These are phyloP conservation scores for Parastagonospora avenae DNA, from an alignment of 2,329 filamentous ascomycete genomes.

Conservation along the genomic window DNA sequence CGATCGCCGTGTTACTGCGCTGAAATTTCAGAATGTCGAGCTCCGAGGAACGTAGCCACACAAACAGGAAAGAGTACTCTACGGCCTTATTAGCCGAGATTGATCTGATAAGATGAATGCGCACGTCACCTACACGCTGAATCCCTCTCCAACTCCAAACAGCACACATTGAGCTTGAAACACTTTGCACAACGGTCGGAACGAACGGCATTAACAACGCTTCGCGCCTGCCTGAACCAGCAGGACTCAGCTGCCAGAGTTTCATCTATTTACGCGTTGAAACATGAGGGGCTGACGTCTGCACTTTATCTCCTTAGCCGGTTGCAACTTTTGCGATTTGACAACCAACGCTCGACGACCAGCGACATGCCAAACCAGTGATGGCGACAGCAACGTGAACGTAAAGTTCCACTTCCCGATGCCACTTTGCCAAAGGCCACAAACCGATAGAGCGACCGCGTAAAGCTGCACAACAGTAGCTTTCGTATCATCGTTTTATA, in stretches of 20 bases:
- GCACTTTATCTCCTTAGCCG: neutral
- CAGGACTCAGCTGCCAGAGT: constrained; percentile 15
- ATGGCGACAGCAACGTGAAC: neutral
- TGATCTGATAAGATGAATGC: constrained; percentile 37
- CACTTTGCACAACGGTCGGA: constrained; percentile 14
- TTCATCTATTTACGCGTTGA: constrained; percentile 24
- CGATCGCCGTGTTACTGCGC: too few species aligned
- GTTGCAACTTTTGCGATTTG: constrained; percentile 1
- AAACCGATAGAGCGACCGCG: neutral
- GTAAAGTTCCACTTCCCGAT: neutral
- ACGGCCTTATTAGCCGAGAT: constrained; percentile 8
- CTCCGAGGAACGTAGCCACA: too few species aligned
- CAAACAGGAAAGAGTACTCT: constrained; percentile 20
- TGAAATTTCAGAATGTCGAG: too few species aligned
- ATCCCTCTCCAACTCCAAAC: neutral
- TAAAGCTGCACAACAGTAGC: too few species aligned
- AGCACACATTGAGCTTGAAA: constrained; percentile 9
- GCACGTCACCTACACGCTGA: constrained; percentile 4
- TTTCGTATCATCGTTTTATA: too few species aligned
- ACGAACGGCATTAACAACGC: constrained; percentile 18
- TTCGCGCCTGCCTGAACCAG: constrained; percentile 17
- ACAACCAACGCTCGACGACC: neutral
- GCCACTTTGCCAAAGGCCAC: neutral
- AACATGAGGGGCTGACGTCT: constrained; percentile 7
- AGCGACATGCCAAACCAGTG: neutral